Conservation (phyloP, 441 rosid species). For the Jatropha multifida region DNA sequence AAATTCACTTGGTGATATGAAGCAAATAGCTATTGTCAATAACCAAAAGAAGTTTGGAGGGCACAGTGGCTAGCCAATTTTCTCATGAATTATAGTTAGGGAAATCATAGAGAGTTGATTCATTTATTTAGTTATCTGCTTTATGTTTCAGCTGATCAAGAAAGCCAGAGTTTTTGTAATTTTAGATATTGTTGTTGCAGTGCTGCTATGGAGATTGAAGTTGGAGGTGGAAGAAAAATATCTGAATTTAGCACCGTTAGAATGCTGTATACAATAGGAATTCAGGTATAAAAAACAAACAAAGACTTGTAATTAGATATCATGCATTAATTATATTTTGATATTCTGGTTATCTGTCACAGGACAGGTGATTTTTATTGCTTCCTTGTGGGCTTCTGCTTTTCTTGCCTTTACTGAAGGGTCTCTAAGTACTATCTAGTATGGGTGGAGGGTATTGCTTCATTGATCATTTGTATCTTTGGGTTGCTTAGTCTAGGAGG, state of each 20-base stretch:
- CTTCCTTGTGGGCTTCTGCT: not conserved
- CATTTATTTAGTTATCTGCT: not conserved
- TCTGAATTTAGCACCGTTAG: constrained; percentile 86
- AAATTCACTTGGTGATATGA: not conserved
- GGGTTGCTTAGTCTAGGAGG: not conserved
- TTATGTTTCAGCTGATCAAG: constrained; percentile 17
- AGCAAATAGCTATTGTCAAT: not conserved
- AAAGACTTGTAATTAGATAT: not conserved
- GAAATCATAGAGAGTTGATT: not conserved
- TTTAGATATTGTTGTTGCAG: constrained; percentile 41
- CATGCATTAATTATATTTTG: not conserved
- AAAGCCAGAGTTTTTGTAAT: constrained; percentile 20
- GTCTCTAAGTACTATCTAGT: not conserved
- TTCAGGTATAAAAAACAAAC: constrained; percentile 55
- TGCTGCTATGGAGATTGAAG: constrained; percentile 80
- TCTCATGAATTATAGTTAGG: not conserved
- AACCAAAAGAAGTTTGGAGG: not conserved
- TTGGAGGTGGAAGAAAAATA: constrained; percentile 94
- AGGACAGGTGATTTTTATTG: not conserved
- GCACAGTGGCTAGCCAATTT: not conserved
- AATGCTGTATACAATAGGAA: constrained; percentile 74
- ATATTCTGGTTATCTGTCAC: not conserved
- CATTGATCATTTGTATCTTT: not conserved
- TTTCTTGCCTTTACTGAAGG: not conserved
- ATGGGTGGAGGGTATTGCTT: not conserved